Evolutionary conservation across 1,284 basidiomycete genomes (phyloP).

Genomic region (Sanguinoderma infundibulare): DNA sequence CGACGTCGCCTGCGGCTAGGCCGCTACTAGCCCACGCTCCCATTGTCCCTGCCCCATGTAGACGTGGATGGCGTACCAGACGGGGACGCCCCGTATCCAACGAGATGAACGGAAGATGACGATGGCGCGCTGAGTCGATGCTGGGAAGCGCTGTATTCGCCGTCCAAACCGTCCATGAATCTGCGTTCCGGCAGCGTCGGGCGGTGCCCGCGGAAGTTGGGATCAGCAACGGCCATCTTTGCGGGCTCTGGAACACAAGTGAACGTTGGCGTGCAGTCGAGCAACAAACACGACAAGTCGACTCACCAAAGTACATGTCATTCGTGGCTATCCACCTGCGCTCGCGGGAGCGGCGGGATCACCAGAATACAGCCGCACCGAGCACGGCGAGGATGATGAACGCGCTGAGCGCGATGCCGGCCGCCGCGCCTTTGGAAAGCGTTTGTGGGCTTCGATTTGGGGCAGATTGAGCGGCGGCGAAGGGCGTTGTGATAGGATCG

Average conservation of each 20-base stretch:
- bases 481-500: neutral
- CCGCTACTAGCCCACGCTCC: no score
- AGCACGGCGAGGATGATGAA: neutral
- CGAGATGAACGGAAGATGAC: neutral
- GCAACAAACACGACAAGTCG: no score
- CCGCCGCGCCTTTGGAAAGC: neutral
- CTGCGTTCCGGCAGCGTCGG: neutral
- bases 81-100: neutral
- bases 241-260: neutral
- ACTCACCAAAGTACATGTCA: neutral
- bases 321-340: neutral
- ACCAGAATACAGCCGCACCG: neutral
- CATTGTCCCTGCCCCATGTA: neutral
- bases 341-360: neutral
- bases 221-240: neutral
- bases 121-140: neutral
- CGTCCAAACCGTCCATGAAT: neutral
- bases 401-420: neutral
- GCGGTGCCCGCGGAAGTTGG: neutral
- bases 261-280: neutral
- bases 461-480: neutral
- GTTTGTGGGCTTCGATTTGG: neutral
- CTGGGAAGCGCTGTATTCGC: neutral
- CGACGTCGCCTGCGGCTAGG: no score
- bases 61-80: neutral